Evolutionary conservation across 108 stramenopile genomes (phyloP).

Genomic region (Ochromonas danica): DNA sequence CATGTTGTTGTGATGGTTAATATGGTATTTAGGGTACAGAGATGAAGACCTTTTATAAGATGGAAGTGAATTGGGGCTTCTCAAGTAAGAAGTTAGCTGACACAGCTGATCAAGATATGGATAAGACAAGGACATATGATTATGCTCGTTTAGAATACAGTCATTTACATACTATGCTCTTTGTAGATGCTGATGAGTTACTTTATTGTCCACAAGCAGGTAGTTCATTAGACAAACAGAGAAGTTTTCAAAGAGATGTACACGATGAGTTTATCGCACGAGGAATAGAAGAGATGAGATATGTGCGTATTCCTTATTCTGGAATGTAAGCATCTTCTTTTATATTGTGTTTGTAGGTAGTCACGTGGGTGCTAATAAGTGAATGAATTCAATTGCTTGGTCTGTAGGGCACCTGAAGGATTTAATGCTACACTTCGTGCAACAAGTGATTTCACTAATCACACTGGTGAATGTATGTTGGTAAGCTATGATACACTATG

Average conservation of each 20-base stretch:
- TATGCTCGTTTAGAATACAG: conserved; percentile 19
- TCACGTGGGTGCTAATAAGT: no score
- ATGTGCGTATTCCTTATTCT: conserved; percentile 19
- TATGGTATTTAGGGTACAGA: not conserved
- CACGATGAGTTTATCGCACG: not conserved
- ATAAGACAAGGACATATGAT: conserved; percentile 20
- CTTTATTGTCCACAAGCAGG: conserved; percentile 20
- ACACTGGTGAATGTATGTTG: conserved; percentile 1
- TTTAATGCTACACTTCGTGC: not conserved
- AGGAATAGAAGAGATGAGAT: conserved; percentile 18
- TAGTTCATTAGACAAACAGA: not conserved
- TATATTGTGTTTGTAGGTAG: no score
- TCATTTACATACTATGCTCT: not conserved
- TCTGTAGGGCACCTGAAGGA: conserved; percentile 1
- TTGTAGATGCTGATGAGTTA: conserved; percentile 21
- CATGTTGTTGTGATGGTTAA: no score
- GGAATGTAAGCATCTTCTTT: conserved; percentile 10
- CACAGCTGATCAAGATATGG: conserved; percentile 19
- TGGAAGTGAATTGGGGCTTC: conserved; percentile 23
- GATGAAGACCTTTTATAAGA: not conserved
- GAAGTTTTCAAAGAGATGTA: not conserved
- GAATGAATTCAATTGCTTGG: not conserved
- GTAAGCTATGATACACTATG: not conserved
- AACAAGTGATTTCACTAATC: not conserved
- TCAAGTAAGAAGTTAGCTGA: not conserved